These are phyloP conservation scores for Bipolaris gigantea DNA, from an alignment of 2,329 filamentous ascomycete genomes.

Conservation along the genomic window DNA sequence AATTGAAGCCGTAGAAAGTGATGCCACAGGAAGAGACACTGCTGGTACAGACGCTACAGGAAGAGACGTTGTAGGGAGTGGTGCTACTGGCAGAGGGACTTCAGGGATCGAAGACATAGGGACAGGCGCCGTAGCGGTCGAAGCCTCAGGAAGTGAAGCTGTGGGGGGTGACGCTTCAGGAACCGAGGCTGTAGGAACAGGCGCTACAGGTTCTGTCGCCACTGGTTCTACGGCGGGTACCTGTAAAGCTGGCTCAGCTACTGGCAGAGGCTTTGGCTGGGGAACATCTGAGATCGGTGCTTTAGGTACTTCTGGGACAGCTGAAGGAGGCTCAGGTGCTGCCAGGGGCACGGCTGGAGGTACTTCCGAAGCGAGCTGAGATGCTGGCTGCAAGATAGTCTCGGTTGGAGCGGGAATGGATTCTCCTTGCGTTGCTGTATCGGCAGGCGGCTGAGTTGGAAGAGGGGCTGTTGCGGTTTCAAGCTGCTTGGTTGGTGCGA, in stretches of 20 bases:
- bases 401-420: neutral
- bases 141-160: neutral
- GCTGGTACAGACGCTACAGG: neutral
- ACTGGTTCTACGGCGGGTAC: conserved; percentile 4
- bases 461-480: neutral
- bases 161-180: neutral
- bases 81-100: too few species aligned
- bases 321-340: conserved; percentile 5
- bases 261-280: neutral
- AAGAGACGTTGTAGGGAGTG: too few species aligned
- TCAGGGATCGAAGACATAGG: too few species aligned
- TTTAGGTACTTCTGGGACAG: neutral
- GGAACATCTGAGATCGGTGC: neutral
- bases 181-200: neutral
- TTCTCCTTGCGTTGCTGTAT: neutral
- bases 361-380: neutral
- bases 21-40: neutral
- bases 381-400: neutral
- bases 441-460: neutral
- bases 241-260: conserved; percentile 1
- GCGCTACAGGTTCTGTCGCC: neutral
- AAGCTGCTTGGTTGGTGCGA: neutral
- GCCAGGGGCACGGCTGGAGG: neutral
- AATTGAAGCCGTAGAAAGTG: neutral
- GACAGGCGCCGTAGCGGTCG: too few species aligned